Evolutionary conservation across 2,329 filamentous ascomycete genomes (phyloP), one percentile per base, ranked within the genome.

Genomic region (Taxawa tesnikishii): DNA sequence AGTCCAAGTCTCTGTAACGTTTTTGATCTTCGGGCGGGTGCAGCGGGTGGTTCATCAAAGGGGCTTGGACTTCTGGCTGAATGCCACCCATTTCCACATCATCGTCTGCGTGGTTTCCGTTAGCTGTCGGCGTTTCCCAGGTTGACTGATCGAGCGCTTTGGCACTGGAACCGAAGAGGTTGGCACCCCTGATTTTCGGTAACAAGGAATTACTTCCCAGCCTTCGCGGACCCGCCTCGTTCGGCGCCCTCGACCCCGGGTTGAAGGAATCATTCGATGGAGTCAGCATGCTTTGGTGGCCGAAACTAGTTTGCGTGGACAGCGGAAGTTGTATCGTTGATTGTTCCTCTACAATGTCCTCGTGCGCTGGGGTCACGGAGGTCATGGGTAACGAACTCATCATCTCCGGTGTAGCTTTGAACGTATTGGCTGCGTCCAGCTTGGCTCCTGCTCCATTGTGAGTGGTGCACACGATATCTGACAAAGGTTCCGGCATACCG

Each of bases 401-500:
- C 56, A 81, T 68, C 40, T 81, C 76, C 14, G 69, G 60, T 11
- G 70, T 83, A 45, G 80, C 61, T 51, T 77, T 84, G 61, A 94
- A 98, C 40, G 94, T 81, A 48, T 92, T 94, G 15, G 77, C 71
- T 7, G 90, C 75, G 34, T 82, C 76, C 33, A 96, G 69, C 43
- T 76, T 77, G 27, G 84, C 79, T 4, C 83, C 83, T 76, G 73
- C 31, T 42, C 28, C 39, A 34, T 23, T 21, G 29, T 16, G 14
- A 11, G 18, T 24, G 13, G 15, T 26, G 13, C 25, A 28, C 31
- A 6, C 29, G 17, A 21, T 23, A n/a, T 15, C 13, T 23, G 26
- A 19, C 12, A 29, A 14, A 23, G 36, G n/a, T n/a, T n/a, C 35
- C 8, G 28, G 43, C 55, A 46, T 54, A 62, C 73, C 75, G 26